Percentiles rank a stretch among this genome's conserved stretches.
These are phyloP conservation scores for Loxodes magnus DNA, from an alignment of 73 alveolate genomes.

Conservation along the genomic window DNA sequence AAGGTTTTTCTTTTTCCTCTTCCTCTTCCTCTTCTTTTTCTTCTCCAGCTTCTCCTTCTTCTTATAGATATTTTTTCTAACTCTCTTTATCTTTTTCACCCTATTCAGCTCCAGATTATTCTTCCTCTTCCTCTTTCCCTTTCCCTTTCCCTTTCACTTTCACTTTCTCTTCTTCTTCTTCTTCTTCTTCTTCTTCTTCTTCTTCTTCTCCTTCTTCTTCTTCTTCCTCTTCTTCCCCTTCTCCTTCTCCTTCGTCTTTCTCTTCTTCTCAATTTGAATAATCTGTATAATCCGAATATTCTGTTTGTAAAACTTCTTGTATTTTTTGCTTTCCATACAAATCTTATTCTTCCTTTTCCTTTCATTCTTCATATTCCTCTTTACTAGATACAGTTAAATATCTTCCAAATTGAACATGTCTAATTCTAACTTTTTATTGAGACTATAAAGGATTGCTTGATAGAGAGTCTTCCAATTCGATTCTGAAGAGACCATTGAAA, in stretches of 20 bases:
- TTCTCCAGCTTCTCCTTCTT: not conserved
- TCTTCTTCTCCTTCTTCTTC: constrained; percentile 1
- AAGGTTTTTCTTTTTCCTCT: not conserved
- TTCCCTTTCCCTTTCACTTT: not conserved
- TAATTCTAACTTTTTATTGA: too few species aligned
- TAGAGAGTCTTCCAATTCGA: too few species aligned
- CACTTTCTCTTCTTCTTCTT: constrained; percentile 1
- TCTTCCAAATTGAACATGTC: too few species aligned
- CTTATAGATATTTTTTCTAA: not conserved
- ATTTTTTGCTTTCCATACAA: too few species aligned
- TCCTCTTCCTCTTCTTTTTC: not conserved
- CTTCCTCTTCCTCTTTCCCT: not conserved
- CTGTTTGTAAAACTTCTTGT: too few species aligned
- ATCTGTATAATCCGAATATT: too few species aligned
- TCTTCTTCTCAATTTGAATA: too few species aligned
- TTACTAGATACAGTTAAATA: too few species aligned
- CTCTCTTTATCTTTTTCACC: not conserved
- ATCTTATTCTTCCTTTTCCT: too few species aligned
- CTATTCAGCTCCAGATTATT: not conserved
- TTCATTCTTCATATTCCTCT: too few species aligned
- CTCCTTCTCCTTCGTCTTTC: constrained; percentile 1
- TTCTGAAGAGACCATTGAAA: too few species aligned
- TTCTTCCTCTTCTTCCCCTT: not conserved
- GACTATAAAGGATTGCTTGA: too few species aligned
- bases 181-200: not conserved